Evolutionary conservation across 495 filamentous ascomycete genomes (phyloP).

Genomic region (Filosporella fistucella): DNA sequence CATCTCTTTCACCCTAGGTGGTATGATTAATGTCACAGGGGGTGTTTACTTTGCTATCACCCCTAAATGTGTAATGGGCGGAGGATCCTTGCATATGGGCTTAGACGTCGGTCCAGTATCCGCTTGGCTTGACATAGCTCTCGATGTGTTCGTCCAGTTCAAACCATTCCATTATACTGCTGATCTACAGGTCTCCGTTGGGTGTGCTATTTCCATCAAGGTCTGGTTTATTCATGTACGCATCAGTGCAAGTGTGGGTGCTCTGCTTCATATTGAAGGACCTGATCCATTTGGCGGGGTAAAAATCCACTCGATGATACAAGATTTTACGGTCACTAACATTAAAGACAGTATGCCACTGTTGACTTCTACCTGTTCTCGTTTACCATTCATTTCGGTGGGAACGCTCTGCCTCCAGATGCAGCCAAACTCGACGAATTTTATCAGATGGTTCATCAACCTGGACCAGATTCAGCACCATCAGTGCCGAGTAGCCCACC

Average conservation of each 20-base stretch:
- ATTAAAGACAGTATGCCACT: background rate
- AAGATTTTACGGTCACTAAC: background rate
- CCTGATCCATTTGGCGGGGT: background rate
- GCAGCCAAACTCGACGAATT: background rate
- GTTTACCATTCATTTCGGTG: background rate
- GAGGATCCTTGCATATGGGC: background rate
- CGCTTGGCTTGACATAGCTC: background rate
- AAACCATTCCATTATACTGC: background rate
- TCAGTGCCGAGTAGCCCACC: too few species aligned
- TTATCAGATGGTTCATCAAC: background rate
- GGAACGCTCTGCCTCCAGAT: background rate
- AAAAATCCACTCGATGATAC: background rate
- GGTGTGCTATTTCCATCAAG: background rate
- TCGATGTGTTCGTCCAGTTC: background rate
- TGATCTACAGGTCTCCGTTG: background rate
- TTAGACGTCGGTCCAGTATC: background rate
- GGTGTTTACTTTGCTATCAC: constrained; percentile 1
- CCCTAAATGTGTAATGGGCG: background rate
- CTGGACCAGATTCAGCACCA: background rate
- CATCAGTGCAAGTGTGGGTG: background rate
- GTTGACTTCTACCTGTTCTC: background rate
- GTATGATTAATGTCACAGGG: background rate
- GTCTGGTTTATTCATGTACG: background rate
- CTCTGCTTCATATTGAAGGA: background rate
- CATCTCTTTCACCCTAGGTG: background rate